Evolutionary conservation across 1,139 yeast species (phyloP), one percentile per base, ranked within the genome.

Genomic region (Geotrichum cucujoidarum): DNA sequence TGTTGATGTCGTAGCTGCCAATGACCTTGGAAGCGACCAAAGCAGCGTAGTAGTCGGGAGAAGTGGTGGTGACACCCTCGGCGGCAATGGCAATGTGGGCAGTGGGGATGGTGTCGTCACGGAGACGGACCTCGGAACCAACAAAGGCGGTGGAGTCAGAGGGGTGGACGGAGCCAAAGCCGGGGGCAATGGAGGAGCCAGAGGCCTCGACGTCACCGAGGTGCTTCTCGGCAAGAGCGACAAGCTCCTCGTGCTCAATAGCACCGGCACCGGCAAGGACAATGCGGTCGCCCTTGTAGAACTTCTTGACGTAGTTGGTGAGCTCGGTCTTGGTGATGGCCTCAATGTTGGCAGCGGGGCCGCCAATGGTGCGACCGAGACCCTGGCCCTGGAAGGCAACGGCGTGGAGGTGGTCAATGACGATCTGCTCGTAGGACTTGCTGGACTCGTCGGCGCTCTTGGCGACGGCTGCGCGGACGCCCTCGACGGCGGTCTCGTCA

Each of bases 391-490:
- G 86, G 72, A 79, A 92, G 7, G 95, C 90, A 27, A 90, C 88
- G 40, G 95, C 88, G 70, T 92, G 99, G 51, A 92, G 74, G 67
- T 94, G 95, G 69, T 92, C 99, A 67, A 94, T 92, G n/a, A 94
- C 95, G 40, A 92, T 97, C 67, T 92, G 98, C 66, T 92, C 98
- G 64, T 87, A 86, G 92, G 89, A 89, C 70, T 90, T 92, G 67
- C 90, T 97, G 51, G 92, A 97, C 68, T 92, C 98, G 66, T 92
- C 97, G 60, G 94, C 80, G 69, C 94, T 98, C 64, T 96, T 85
- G 54, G 92, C 80, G 55, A 92, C 92, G 33, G 92, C 98, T 57
- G 90, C 95, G 58, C 97, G 80, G 70, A 92, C 99, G 60, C 92
- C 84, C 66, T 92, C 97, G 51, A 92, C 85, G 32, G 97, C 97